These are phyloP conservation scores for Leccinum variicolor DNA, from an alignment of 768 basidiomycete genomes.

Conservation along the genomic window DNA sequence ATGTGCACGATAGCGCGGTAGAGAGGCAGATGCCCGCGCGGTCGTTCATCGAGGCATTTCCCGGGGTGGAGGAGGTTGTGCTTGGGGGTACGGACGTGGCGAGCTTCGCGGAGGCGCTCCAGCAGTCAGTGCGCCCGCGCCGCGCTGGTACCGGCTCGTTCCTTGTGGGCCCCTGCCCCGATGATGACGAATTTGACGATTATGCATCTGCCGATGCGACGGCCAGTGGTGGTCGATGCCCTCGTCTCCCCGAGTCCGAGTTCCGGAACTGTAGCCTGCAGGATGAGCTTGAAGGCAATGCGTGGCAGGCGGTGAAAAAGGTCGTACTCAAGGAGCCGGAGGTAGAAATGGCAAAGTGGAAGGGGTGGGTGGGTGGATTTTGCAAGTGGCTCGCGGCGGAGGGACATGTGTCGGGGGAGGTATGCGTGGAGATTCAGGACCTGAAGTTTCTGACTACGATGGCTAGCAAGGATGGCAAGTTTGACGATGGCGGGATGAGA, in stretches of 20 bases:
- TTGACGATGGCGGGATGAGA: not conserved
- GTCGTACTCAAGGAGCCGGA: slow-evolving; percentile 9
- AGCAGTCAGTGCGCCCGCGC: slow-evolving; percentile 3
- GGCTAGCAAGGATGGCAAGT: not conserved
- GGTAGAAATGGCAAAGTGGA: slow-evolving; percentile 10
- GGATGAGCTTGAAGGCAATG: not conserved
- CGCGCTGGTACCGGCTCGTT: not conserved
- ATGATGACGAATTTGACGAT: not conserved
- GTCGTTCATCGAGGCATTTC: slow-evolving; percentile 16
- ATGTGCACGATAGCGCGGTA: slow-evolving; percentile 9
- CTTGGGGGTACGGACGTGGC: slow-evolving; percentile 12
- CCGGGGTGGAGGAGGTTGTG: slow-evolving; percentile 12
- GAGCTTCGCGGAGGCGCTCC: slow-evolving; percentile 10
- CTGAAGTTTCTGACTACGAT: not conserved
- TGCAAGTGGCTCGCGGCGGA: slow-evolving; percentile 18
- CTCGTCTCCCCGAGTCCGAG: not conserved
- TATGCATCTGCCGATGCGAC: no score
- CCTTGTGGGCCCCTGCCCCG: not conserved
- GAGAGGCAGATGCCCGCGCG: slow-evolving; percentile 12
- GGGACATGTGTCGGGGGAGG: slow-evolving; percentile 7
- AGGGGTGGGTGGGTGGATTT: slow-evolving; percentile 12
- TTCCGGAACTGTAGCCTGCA: not conserved
- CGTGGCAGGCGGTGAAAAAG: slow-evolving; percentile 7
- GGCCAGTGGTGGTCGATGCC: not conserved
- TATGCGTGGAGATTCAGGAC: slow-evolving; percentile 10